Evolutionary conservation across 805 yeast genomes (phyloP).

Genomic region (Teunomyces cretensis): DNA sequence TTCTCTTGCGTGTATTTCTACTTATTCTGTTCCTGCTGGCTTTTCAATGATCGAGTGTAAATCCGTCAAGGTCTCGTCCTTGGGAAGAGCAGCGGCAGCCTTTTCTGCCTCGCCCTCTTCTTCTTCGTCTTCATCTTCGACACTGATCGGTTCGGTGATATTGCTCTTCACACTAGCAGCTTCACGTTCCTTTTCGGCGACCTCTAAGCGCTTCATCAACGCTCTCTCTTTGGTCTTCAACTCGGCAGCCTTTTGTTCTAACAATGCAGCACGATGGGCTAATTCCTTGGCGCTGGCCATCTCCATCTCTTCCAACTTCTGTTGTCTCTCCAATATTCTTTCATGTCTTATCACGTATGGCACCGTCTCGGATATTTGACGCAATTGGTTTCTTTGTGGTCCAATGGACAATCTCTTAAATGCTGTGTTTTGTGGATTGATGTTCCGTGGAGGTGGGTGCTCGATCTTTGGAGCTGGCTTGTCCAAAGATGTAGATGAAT

Average conservation of each 20-base stretch:
- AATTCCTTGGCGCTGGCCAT: slow-evolving; percentile 74
- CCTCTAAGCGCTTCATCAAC: slow-evolving; percentile 43
- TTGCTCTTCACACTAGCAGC: slow-evolving; percentile 7
- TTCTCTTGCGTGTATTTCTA: not conserved
- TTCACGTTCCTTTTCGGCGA: slow-evolving; percentile 16
- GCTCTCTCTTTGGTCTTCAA: slow-evolving; percentile 64
- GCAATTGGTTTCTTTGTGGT: slow-evolving; percentile 59
- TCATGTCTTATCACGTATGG: slow-evolving; percentile 84
- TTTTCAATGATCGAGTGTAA: slow-evolving; percentile 34
- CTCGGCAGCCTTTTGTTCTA: slow-evolving; percentile 73
- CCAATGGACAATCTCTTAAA: slow-evolving; percentile 46
- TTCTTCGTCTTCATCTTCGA: slow-evolving; percentile 2
- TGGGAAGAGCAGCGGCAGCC: slow-evolving; percentile 19
- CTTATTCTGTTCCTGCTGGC: slow-evolving; percentile 12
- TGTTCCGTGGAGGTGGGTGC: slow-evolving; percentile 15
- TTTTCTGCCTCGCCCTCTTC: not conserved
- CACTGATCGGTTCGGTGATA: not conserved
- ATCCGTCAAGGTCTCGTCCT: slow-evolving; percentile 57
- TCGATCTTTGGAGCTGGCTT: slow-evolving; percentile 8
- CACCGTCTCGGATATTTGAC: slow-evolving; percentile 79
- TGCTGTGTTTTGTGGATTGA: slow-evolving; percentile 26
- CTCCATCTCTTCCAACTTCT: slow-evolving; percentile 75
- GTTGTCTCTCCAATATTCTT: slow-evolving; percentile 70
- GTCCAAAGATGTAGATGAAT: slow-evolving; percentile 30
- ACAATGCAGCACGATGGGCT: slow-evolving; percentile 69